Conservation (phyloP, 352 stramenopile species). For the Globisporangium middletonii region DNA sequence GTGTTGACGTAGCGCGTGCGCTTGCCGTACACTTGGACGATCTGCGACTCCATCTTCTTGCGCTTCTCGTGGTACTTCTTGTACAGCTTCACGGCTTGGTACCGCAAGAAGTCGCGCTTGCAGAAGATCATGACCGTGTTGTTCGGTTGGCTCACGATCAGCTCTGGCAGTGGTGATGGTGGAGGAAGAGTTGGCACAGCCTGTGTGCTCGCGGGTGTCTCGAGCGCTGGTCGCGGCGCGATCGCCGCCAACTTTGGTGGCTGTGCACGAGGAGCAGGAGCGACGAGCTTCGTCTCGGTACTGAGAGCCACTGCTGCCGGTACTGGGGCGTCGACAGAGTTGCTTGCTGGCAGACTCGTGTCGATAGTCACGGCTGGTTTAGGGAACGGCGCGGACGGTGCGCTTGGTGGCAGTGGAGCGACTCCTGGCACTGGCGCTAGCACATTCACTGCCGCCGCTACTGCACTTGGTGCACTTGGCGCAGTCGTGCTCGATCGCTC, state of each 20-base stretch:
- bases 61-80: slow-evolving; percentile 71
- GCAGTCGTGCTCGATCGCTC: no score
- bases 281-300: no score
- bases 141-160: slow-evolving; percentile 12
- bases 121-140: slow-evolving; percentile 79
- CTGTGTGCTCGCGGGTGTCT: neutral
- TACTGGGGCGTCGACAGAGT: no score
- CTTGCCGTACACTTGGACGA: slow-evolving; percentile 39
- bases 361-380: no score
- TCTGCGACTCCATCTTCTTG: slow-evolving; percentile 36
- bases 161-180: neutral
- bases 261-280: neutral
- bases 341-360: no score
- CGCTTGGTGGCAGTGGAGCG: no score
- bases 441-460: no score
- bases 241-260: neutral
- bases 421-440: no score
- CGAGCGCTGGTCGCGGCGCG: neutral
- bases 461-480: no score
- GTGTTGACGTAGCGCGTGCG: slow-evolving; percentile 46
- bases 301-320: no score
- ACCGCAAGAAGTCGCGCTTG: slow-evolving; percentile 76
- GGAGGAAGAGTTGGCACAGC: neutral
- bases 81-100: slow-evolving; percentile 62
- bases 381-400: no score